phyloP scores from a whole-genome alignment of 2,329 filamentous ascomycete species.

The Ophiostoma ulmi region DNA sequence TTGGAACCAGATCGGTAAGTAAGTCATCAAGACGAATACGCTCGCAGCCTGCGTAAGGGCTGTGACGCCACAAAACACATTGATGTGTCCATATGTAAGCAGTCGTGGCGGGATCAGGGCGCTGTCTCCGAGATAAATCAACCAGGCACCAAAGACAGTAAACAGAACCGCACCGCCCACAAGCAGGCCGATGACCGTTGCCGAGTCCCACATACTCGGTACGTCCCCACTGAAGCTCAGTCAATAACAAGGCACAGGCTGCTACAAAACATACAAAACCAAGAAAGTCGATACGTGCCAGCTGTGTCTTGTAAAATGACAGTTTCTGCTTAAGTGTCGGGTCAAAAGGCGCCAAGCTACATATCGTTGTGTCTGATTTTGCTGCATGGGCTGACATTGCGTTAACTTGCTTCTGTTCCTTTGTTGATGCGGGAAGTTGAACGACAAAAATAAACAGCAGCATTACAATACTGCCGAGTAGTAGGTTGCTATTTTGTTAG shows the following conservation, averaged over 20 bases:
- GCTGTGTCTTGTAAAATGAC: neutral
- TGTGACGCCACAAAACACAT: neutral
- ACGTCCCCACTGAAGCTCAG: neutral
- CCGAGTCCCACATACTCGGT: conserved; percentile 5
- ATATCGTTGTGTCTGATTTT: neutral
- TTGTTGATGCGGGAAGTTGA: neutral
- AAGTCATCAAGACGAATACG: neutral
- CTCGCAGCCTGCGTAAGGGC: neutral
- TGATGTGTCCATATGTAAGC: neutral
- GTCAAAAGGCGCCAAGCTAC: neutral
- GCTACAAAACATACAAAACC: neutral
- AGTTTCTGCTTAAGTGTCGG: neutral
- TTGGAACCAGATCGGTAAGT: neutral
- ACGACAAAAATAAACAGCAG: neutral
- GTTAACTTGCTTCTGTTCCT: neutral
- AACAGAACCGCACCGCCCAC: neutral
- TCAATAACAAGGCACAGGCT: neutral
- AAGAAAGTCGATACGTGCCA: neutral
- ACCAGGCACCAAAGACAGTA: neutral
- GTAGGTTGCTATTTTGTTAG: neutral
- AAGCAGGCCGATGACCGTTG: neutral
- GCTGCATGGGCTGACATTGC: neutral
- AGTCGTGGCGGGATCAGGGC: neutral
- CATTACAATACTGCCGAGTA: neutral
- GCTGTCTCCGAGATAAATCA: neutral